A percentile compares a stretch with the other conserved stretches of the same genome.
These are phyloP conservation scores for Xylariaceae sp. DNA, from an alignment of 2,329 filamentous ascomycete species.

Conservation along the genomic window DNA sequence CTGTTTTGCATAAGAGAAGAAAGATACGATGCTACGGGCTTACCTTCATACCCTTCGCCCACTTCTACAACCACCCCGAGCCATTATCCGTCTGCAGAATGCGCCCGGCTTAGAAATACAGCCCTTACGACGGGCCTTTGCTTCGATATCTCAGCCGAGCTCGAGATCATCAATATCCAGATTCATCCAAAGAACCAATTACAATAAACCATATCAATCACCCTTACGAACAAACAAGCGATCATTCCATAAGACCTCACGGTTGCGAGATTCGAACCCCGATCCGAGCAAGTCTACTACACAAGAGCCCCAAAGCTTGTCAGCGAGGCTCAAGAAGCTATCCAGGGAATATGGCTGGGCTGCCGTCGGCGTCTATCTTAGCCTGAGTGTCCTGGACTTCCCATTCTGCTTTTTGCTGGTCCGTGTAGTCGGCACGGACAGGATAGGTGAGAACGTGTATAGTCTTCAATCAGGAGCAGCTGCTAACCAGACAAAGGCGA, in stretches of 20 bases:
- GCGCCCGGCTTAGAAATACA: slow-evolving; percentile 28
- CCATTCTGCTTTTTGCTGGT: slow-evolving; percentile 95
- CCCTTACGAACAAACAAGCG: slow-evolving; percentile 31
- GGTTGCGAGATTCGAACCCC: slow-evolving; percentile 36
- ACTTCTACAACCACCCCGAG: slow-evolving; percentile 21
- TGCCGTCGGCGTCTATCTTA: slow-evolving; percentile 88
- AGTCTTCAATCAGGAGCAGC: not conserved
- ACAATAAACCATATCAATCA: slow-evolving; percentile 22
- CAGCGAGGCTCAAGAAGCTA: slow-evolving; percentile 79
- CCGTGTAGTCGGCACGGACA: slow-evolving; percentile 80
- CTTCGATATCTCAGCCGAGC: slow-evolving; percentile 25
- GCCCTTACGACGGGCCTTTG: slow-evolving; percentile 29
- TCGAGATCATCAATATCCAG: slow-evolving; percentile 18
- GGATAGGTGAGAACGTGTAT: slow-evolving; percentile 70
- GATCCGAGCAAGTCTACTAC: slow-evolving; percentile 26
- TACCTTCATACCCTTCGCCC: slow-evolving; percentile 26
- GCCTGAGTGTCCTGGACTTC: slow-evolving; percentile 85
- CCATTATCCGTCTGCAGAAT: slow-evolving; percentile 24
- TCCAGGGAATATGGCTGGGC: slow-evolving; percentile 94
- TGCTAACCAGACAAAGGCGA: slow-evolving; percentile 51
- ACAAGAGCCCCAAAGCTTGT: slow-evolving; percentile 56
- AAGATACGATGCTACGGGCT: slow-evolving; percentile 24
- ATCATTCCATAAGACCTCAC: slow-evolving; percentile 37
- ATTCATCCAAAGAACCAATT: slow-evolving; percentile 7
- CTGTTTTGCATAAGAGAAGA: not conserved